Conservation (phyloP, 2,329 filamentous ascomycete species). For the Neonectria faginata region DNA sequence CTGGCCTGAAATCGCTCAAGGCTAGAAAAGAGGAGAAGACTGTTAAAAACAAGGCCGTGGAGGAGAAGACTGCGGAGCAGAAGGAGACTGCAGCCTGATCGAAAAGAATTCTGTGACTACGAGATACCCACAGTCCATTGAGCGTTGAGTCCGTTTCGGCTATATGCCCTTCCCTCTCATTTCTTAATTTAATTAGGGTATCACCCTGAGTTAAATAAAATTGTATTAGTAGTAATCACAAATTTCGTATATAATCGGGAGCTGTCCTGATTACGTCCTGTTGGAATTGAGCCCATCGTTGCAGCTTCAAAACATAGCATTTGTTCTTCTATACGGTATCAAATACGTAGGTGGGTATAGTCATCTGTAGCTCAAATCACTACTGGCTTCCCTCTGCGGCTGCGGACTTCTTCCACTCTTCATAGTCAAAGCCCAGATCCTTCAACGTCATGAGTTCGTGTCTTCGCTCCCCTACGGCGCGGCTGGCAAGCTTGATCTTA, state of each 20-base stretch:
- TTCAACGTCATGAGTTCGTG: slow-evolving; percentile 50
- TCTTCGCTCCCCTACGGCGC: slow-evolving; percentile 51
- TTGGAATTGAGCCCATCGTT: background rate
- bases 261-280: background rate
- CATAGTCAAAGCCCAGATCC: slow-evolving; percentile 55
- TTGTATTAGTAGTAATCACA: background rate
- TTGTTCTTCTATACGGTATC: background rate
- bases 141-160: background rate
- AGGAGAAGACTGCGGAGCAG: slow-evolving; percentile 31
- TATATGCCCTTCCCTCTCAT: background rate
- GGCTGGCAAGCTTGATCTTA: slow-evolving; percentile 55
- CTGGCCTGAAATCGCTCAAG: slow-evolving; percentile 61
- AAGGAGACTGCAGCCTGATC: slow-evolving; percentile 12
- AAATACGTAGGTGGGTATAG: slow-evolving; percentile 1
- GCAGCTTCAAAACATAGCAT: background rate
- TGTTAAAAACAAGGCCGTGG: slow-evolving; percentile 28
- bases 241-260: background rate
- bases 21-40: slow-evolving; percentile 42
- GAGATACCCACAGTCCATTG: slow-evolving; percentile 12
- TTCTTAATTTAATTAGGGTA: background rate
- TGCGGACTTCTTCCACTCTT: slow-evolving; percentile 45
- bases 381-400: slow-evolving; percentile 34
- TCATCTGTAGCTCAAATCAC: slow-evolving; percentile 9
- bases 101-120: background rate
- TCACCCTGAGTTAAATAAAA: background rate